Evolutionary conservation across 2,329 filamentous ascomycete genomes (phyloP).

Genomic region (Colletotrichum zoysiae): DNA sequence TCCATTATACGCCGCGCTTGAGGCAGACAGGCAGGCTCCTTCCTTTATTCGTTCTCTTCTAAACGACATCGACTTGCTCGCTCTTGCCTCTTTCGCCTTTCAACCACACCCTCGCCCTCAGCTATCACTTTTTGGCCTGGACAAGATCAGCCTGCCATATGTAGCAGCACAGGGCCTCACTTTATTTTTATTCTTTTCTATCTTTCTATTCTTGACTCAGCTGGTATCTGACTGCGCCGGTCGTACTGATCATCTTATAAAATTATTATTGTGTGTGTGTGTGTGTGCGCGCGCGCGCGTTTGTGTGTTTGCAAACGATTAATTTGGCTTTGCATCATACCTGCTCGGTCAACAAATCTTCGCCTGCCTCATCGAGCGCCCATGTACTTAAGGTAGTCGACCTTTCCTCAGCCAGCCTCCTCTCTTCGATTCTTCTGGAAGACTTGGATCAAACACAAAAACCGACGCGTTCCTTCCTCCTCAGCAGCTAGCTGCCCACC

Average conservation of each 20-base stretch:
- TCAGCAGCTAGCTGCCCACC: constrained; percentile 2
- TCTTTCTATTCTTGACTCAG: constrained; percentile 40
- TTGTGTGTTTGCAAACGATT: background rate
- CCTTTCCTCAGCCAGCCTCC: background rate
- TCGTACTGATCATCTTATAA: constrained; percentile 29
- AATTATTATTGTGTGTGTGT: background rate
- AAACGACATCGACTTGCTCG: constrained; percentile 24
- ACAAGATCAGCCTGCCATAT: constrained; percentile 4
- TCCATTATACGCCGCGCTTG: constrained; percentile 24
- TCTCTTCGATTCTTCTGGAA: constrained; percentile 37
- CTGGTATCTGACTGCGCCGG: constrained; percentile 40
- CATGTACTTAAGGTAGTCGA: constrained; percentile 13
- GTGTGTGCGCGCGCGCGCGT: background rate
- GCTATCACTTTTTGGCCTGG: constrained; percentile 6
- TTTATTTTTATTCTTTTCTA: constrained; percentile 25
- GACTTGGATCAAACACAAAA: constrained; percentile 10
- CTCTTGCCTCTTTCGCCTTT: constrained; percentile 21
- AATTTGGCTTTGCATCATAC: constrained; percentile 3
- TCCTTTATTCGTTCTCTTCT: constrained; percentile 24
- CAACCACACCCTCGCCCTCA: background rate
- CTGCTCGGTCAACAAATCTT: constrained; percentile 2
- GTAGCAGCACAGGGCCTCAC: constrained; percentile 23
- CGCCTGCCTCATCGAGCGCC: background rate
- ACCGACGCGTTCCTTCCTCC: constrained; percentile 23
- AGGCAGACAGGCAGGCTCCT: constrained; percentile 33